phyloP scores from a whole-genome alignment of 768 basidiomycete species.

The Tephrocybe sp. region DNA sequence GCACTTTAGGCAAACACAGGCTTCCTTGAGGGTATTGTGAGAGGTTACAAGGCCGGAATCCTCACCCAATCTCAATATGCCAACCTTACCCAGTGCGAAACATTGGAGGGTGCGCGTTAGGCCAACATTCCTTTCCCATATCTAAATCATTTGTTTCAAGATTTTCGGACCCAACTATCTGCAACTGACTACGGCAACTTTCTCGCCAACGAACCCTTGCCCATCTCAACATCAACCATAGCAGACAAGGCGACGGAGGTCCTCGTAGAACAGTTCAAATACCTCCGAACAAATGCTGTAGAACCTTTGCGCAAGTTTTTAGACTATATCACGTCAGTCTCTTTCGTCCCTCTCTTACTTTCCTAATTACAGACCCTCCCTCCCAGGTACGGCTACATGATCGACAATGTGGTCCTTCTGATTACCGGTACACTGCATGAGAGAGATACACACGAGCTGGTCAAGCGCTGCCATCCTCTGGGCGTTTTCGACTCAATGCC shows the following conservation, averaged over 20 bases:
- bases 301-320: conserved; percentile 89
- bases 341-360: background rate
- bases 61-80: conserved; percentile 87
- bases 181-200: conserved; percentile 99
- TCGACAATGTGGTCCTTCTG: conserved; percentile 96
- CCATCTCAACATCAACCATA: conserved; percentile 91
- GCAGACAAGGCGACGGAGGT: conserved; percentile 95
- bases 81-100: conserved; percentile 96
- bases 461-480: conserved; percentile 95
- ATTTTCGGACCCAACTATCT: conserved; percentile 92
- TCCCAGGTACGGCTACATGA: conserved; percentile 95
- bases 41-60: conserved; percentile 94
- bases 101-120: conserved; percentile 73
- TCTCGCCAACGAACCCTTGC: conserved; percentile 92
- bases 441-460: conserved; percentile 92
- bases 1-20: conserved; percentile 59
- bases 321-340: conserved; percentile 94
- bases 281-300: conserved; percentile 85
- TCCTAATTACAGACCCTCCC: conserved; percentile 14
- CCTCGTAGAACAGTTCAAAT: conserved; percentile 97
- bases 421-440: conserved; percentile 98
- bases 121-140: background rate
- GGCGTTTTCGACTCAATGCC: conserved; percentile 99
- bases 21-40: conserved; percentile 77
- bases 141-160: conserved; percentile 37